Evolutionary conservation across 805 yeast genomes (phyloP).

Genomic region (Ogataea dorogensis): DNA sequence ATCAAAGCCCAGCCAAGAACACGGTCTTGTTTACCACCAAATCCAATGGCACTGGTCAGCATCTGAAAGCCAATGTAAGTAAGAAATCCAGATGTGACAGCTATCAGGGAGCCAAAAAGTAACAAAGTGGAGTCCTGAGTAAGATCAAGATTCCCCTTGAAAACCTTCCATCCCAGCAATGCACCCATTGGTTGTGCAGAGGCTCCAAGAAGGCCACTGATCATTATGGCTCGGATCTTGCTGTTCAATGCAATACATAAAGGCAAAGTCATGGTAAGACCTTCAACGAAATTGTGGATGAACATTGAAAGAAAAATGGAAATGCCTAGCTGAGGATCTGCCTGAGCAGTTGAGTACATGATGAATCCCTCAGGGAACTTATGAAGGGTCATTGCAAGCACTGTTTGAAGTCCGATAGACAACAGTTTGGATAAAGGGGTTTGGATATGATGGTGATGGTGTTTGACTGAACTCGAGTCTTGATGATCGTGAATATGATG

Average conservation of each 20-base stretch:
- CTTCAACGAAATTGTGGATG: constrained; percentile 90
- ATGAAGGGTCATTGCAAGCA: constrained; percentile 82
- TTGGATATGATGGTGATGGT: constrained; percentile 78
- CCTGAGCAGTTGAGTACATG: constrained; percentile 71
- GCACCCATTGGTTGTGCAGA: constrained; percentile 92
- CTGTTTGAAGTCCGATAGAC: constrained; percentile 87
- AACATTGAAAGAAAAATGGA: constrained; percentile 81
- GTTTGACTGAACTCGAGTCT: constrained; percentile 19
- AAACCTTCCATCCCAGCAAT: constrained; percentile 53
- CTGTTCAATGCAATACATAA: constrained; percentile 72
- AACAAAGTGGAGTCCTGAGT: constrained; percentile 38
- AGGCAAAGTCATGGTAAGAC: constrained; percentile 91
- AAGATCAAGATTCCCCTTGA: constrained; percentile 38
- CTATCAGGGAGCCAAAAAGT: constrained; percentile 62
- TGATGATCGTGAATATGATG: constrained; percentile 14
- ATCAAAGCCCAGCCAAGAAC: constrained; percentile 58
- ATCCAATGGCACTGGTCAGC: constrained; percentile 78
- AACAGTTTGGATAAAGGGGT: constrained; percentile 77
- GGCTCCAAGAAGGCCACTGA: constrained; percentile 74
- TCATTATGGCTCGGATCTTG: constrained; percentile 57
- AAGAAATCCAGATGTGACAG: constrained; percentile 80
- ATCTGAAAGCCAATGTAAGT: constrained; percentile 79
- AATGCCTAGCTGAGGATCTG: constrained; percentile 68
- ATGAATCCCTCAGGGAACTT: constrained; percentile 95
- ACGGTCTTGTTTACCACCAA: constrained; percentile 66